Evolutionary conservation across 192 early-diverging fungal genomes (phyloP).

Genomic region (Entophlyctis luteolus): DNA sequence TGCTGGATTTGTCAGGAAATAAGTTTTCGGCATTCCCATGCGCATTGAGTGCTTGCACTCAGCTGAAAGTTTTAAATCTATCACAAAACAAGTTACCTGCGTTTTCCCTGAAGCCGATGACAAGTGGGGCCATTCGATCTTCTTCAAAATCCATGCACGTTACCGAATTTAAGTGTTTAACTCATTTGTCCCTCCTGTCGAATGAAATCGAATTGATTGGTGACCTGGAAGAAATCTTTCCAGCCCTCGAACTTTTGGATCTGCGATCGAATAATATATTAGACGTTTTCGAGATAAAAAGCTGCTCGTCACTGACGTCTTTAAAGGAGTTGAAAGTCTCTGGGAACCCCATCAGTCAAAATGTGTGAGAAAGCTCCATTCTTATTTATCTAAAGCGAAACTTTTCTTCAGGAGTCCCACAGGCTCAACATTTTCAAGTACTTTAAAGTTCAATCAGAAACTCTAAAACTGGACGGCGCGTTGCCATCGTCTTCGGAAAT

Average conservation of each 20-base stretch:
- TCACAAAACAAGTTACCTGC: not conserved
- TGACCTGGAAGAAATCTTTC: constrained; percentile 32
- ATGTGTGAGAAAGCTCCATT: too few relatives aligned
- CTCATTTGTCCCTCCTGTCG: constrained; percentile 12
- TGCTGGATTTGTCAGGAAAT: not conserved
- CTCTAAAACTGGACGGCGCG: constrained; percentile 33
- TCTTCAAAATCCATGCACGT: not conserved
- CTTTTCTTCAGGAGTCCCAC: constrained; percentile 28
- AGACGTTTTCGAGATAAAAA: constrained; percentile 43
- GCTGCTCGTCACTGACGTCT: constrained; percentile 25
- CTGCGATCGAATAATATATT: constrained; percentile 38
- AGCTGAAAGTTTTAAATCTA: not conserved
- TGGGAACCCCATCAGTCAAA: constrained; percentile 39
- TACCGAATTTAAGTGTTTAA: not conserved
- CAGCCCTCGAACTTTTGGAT: constrained; percentile 26
- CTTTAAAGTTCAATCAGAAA: constrained; percentile 35
- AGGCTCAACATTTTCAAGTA: constrained; percentile 46
- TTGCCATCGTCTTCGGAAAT: constrained; percentile 33
- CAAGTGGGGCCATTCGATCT: not conserved
- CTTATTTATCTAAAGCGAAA: too few relatives aligned
- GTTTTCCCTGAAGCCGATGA: not conserved
- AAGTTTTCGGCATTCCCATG: not conserved
- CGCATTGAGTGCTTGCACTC: not conserved
- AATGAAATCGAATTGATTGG: constrained; percentile 33
- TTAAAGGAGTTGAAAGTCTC: constrained; percentile 31